Base-by-base conservation (phyloP, 495 filamentous ascomycete genomes). In the Aspergillus ostianus region DNA sequence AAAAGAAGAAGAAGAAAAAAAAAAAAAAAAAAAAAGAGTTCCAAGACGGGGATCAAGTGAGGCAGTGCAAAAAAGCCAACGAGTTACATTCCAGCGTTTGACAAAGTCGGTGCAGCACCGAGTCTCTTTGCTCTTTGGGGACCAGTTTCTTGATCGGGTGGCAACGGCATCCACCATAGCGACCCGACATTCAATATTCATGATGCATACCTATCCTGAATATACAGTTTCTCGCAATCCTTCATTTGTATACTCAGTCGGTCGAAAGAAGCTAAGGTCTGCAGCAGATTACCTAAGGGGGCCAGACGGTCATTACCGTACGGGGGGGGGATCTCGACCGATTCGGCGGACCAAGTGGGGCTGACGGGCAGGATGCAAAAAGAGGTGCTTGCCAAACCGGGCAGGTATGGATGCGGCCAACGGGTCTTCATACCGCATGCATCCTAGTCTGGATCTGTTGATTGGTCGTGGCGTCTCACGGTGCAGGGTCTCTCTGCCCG, bases 31-130 rank as follows among this genome's bases (percentile, higher is more conserved):
- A 53, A 44, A 48, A 41, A 47, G 13, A 53, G 58, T 32, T 21
- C 41, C 48, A 15, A 56, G 45, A 29, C n/a, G 54, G 41, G 44
- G 27, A n/a, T 13, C 32, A 26, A 66, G 27, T 64, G 67, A 69
- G 67, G 67, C 67, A 69, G 67, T 69, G 67, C 67, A 69, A 56
- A 18, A 13, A 17, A 19, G n/a, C 29, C 32, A 46, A 64, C 61
- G 61, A 67, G 65, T 67, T 48, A 67, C 41, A 54, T 64, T 64
- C 55, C 61, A 60, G 56, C 32, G 51, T 58, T 45, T 18, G 19
- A 18, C 32, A 30, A 30, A 41, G 47, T 47, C 29, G 55, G 55
- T 57, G 52, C 59, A 56, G 59, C 49, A 61, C 10, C 36, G 36
- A 51, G 49, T 61, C 56, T 26, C 36, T 52, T 58, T 50, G 29